Base-by-base conservation (phyloP, 805 yeast genomes). In the Priceomyces medius region DNA sequence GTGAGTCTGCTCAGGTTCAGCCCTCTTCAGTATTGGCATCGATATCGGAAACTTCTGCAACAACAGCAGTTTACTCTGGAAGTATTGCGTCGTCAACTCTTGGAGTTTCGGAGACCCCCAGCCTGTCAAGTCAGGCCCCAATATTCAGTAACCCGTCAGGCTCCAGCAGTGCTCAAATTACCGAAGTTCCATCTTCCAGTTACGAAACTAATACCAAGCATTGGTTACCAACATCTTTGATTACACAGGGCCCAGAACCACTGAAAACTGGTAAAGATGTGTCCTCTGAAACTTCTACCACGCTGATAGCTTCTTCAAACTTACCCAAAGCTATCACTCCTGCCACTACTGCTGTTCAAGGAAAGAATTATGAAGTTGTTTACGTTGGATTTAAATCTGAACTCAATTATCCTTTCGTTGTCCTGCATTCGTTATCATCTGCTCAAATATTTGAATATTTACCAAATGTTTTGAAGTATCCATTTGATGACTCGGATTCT, bases 371-470 rank as follows among this genome's bases (percentile, higher is more conserved):
- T 55, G 68, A 73, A 38, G 61, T 81, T 42, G 78, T 89, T 40
- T 81, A 85, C 36, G 67, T 89, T 56, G 96, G 95, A 3, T 91
- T 91, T 72, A 80, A 81, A 53, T 64, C 80, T 43, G 78, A 83
- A 3, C 77, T 89, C 63, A 89, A 88, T 63, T 91, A 90, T 64
- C 87, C 88, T 37, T 88, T 85, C 59, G 87, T 88, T 44, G 95
- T 84, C 32, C 64, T 73, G 43, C 79, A 83, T 59, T 76, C 91
- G 1, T 64, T 83, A 38, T 74, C 93, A 2, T 85, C 90, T 10
- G 93, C 96, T 3, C 95, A 87, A 64, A 83, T 88, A 37, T 85
- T 88, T 65, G 80, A 85, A 55, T 89, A 82, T 61, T 73, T 93
- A 54, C 97, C 98, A n/a, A 63, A 63, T 27, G 85, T 84, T 12